phyloP scores from a whole-genome alignment of 2,329 filamentous ascomycete genomes.

The Curvularia spicifera region DNA sequence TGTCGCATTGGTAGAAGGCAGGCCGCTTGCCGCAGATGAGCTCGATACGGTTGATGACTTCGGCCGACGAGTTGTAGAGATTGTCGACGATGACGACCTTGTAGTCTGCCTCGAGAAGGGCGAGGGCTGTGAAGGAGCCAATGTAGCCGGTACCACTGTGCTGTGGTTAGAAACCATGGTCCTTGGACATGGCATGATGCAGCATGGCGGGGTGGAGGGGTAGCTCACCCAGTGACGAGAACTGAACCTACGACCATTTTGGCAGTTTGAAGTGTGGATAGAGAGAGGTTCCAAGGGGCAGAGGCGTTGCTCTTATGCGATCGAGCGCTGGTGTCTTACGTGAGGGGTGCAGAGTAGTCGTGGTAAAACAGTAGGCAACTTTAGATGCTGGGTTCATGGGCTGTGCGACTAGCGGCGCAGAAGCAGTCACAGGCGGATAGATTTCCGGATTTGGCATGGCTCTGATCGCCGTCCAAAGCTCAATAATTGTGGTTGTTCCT shows the following conservation, averaged over 20 bases:
- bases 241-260: conserved; percentile 84
- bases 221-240: conserved; percentile 82
- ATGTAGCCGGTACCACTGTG: conserved; percentile 96
- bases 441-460: conserved; percentile 21
- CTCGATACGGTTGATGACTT: conserved; percentile 93
- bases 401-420: conserved; percentile 20
- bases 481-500: background rate
- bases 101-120: conserved; percentile 92
- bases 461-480: background rate
- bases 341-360: conserved; percentile 18
- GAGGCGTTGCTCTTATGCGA: conserved; percentile 3
- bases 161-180: conserved; percentile 17
- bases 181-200: conserved; percentile 5
- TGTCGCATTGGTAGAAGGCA: conserved; percentile 81
- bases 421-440: conserved; percentile 26
- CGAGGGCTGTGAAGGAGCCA: conserved; percentile 92
- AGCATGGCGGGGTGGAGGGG: conserved; percentile 38
- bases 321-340: conserved; percentile 9
- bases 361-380: conserved; percentile 29
- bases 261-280: conserved; percentile 8
- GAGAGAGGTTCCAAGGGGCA: background rate
- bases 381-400: conserved; percentile 20
- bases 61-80: conserved; percentile 94
- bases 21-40: conserved; percentile 88
- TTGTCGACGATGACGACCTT: conserved; percentile 96